Evolutionary conservation across 192 early-diverging fungal genomes (phyloP), one percentile per base, ranked within the genome.

Genomic region (Funneliformis geosporum): DNA sequence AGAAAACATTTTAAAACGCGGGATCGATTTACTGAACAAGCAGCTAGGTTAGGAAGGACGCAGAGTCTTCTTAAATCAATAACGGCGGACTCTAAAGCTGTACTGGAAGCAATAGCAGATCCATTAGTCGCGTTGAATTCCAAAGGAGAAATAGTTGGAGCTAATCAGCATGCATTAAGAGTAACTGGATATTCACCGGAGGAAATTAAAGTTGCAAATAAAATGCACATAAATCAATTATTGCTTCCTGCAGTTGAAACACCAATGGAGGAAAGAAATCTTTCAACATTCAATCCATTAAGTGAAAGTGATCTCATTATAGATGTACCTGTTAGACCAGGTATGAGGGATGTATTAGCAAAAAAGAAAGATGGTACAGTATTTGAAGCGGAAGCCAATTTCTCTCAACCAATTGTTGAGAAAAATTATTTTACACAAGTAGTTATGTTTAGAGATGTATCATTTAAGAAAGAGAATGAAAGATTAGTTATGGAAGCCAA

Each of bases 1-100:
- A 33, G 39, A 66, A 59, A 75, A 75, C n/a, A 23, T 40, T 62
- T 62, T 18, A 67, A 23, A n/a, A 23, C 73, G 2, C 25, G 55
- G 21, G 23, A 62, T 23, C 33, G n/a, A 28, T 66, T 66, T 62
- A 40, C 18, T 10, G 27, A 69, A 8, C 73, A 75, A 62, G n/a
- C 47, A 21, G 16, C 8, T 33, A 75, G 40, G 40, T 39, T 75
- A 9, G 73, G 73, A n/a, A 66, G 33, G 25, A 75, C 73, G 18
- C 73, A 75, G 8, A 62, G 73, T 42, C 66, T 61, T 28, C 73
- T 75, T 21, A 59, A 75, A 62, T 59, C 73, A 59, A 75, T 75
- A 21, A 75, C 73, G 3, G 55, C 47, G 2, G 73, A 75, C n/a
- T 33, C 27, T 21, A 75, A 75, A 21, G 73, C 73, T 42, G 60